Evolutionary conservation across 441 rosid genomes (phyloP).

Genomic region (Raphanus hybrid): DNA sequence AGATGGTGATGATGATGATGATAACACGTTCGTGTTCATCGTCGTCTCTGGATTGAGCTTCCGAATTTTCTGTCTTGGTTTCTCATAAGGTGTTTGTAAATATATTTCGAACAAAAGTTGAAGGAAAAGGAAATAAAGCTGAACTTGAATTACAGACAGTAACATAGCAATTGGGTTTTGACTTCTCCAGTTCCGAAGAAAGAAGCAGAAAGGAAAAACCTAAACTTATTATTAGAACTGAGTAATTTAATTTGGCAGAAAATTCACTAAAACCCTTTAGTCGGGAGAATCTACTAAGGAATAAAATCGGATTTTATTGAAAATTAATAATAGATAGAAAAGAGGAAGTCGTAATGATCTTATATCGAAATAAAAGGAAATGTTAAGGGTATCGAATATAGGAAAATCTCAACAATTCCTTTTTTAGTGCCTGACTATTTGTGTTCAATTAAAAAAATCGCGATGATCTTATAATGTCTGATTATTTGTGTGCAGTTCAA

Average conservation of each 20-base stretch:
- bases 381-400: no score
- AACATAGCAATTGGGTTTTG: not conserved
- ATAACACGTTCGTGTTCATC: not conserved
- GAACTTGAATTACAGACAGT: not conserved
- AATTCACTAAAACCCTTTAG: not conserved
- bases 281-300: not conserved
- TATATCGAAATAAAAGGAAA: no score
- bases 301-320: not conserved
- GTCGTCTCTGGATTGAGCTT: not conserved
- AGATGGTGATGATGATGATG: slow-evolving; percentile 16
- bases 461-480: no score
- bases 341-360: no score
- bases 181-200: not conserved
- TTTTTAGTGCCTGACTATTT: no score
- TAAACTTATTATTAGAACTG: not conserved
- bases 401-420: no score
- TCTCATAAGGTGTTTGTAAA: not conserved
- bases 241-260: no score
- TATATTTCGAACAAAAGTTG: not conserved
- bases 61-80: not conserved
- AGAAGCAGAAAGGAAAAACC: not conserved
- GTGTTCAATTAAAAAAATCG: no score
- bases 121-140: not conserved
- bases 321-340: not conserved
- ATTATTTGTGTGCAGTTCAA: no score